These are phyloP conservation scores for Termitomyces sp. DNA, from an alignment of 768 basidiomycete genomes.

Conservation along the genomic window DNA sequence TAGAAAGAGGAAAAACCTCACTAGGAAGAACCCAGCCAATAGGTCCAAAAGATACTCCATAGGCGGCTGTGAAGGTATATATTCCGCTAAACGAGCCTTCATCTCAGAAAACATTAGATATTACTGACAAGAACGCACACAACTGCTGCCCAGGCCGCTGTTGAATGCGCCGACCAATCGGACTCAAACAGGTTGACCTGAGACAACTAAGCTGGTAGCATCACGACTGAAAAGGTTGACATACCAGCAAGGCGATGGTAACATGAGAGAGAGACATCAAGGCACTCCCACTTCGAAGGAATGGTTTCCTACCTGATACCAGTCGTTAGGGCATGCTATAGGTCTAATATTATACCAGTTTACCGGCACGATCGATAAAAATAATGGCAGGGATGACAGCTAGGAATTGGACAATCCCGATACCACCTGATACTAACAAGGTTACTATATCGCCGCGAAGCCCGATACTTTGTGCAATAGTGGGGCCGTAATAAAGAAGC, in stretches of 20 bases:
- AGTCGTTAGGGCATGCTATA: background rate
- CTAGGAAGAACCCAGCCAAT: slow-evolving; percentile 81
- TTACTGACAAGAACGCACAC: slow-evolving; percentile 31
- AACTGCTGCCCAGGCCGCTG: slow-evolving; percentile 67
- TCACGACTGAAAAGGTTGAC: slow-evolving; percentile 1
- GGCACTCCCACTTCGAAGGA: slow-evolving; percentile 59
- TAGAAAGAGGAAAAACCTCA: slow-evolving; percentile 76
- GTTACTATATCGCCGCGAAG: slow-evolving; percentile 52
- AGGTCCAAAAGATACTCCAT: slow-evolving; percentile 74
- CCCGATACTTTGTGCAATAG: slow-evolving; percentile 59
- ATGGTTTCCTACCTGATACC: slow-evolving; percentile 51
- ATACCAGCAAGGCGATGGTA: slow-evolving; percentile 57
- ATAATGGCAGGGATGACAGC: slow-evolving; percentile 71
- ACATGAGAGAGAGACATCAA: slow-evolving; percentile 64
- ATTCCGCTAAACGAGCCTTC: slow-evolving; percentile 37
- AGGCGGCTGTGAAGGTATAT: slow-evolving; percentile 72
- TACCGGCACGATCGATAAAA: slow-evolving; percentile 63
- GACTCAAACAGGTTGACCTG: slow-evolving; percentile 44
- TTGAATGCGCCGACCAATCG: slow-evolving; percentile 53
- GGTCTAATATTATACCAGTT: slow-evolving; percentile 1
- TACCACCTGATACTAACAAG: slow-evolving; percentile 69
- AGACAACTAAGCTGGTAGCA: background rate
- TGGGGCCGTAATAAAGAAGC: slow-evolving; percentile 77
- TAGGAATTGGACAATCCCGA: slow-evolving; percentile 73
- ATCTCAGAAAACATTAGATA: background rate